phyloP scores from a whole-genome alignment of 1,139 yeast species.

The Kodamaea alishanica region DNA sequence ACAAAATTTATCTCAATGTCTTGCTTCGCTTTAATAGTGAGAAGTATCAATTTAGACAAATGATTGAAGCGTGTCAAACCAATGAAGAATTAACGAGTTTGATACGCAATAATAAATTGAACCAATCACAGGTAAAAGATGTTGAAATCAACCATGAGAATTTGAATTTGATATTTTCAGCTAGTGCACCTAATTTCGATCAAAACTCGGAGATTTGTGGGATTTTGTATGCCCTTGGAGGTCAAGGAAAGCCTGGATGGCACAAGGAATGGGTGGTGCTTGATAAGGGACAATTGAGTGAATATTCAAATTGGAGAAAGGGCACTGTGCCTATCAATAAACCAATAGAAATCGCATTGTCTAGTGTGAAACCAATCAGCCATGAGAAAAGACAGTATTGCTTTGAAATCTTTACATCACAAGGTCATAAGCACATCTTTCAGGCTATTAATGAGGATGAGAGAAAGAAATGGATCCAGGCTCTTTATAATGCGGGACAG shows the following conservation, averaged over 20 bases:
- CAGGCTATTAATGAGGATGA: constrained; percentile 76
- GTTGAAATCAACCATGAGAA: constrained; percentile 4
- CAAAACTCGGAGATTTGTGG: constrained; percentile 45
- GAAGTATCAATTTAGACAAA: constrained; percentile 40
- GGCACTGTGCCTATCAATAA: constrained; percentile 60
- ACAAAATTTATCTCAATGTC: constrained; percentile 32
- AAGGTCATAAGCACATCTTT: constrained; percentile 65
- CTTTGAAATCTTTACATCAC: constrained; percentile 73
- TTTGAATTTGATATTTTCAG: constrained; percentile 2
- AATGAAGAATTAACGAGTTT: constrained; percentile 41
- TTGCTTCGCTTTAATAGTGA: constrained; percentile 42
- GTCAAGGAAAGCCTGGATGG: constrained; percentile 79
- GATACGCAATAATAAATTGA: constrained; percentile 29
- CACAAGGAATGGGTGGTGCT: constrained; percentile 88
- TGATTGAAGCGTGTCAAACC: constrained; percentile 40
- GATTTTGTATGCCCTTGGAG: constrained; percentile 63
- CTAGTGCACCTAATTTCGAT: constrained; percentile 16
- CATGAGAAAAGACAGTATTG: constrained; percentile 54
- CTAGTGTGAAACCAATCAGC: constrained; percentile 56
- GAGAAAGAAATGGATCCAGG: constrained; percentile 64
- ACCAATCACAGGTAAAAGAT: constrained; percentile 13
- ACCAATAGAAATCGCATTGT: constrained; percentile 72
- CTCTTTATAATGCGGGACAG: constrained; percentile 51
- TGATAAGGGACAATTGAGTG: constrained; percentile 61
- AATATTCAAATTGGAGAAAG: constrained; percentile 79